Conservation (phyloP, 2,329 filamentous ascomycete species). For the Pseudogymnoascus sp. region DNA sequence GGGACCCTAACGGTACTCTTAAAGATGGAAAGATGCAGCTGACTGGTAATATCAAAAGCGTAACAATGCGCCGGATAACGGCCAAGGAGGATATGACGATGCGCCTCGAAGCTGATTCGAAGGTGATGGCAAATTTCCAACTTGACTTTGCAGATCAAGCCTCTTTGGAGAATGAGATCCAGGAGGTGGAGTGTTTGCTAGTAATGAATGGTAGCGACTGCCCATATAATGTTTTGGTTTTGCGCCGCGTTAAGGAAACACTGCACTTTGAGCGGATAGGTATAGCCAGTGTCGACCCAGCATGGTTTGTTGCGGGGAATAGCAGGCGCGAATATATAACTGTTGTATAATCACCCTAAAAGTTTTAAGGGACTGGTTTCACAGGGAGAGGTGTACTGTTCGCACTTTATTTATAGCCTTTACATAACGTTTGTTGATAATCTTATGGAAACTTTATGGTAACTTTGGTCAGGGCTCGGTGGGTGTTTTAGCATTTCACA, state of each 20-base stretch:
- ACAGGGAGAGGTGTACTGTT: no score
- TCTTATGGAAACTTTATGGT: no score
- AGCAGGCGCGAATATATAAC: slow-evolving; percentile 10
- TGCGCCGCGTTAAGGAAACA: slow-evolving; percentile 1
- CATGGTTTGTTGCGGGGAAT: slow-evolving; percentile 9
- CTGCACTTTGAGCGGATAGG: slow-evolving; percentile 12
- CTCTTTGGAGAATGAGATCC: neutral
- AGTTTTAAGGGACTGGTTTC: neutral
- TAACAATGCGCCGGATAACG: slow-evolving; percentile 2
- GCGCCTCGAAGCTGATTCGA: neutral
- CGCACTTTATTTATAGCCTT: no score
- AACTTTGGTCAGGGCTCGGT: no score
- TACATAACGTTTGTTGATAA: no score
- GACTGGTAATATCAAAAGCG: slow-evolving; percentile 6
- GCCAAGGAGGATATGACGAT: neutral
- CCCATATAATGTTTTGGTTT: slow-evolving; percentile 9
- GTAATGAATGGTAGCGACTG: slow-evolving; percentile 1
- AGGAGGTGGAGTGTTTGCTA: slow-evolving; percentile 10
- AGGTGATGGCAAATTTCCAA: neutral
- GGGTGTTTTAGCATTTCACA: neutral
- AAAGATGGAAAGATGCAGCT: slow-evolving; percentile 9
- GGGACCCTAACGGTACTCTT: slow-evolving; percentile 9
- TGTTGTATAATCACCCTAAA: slow-evolving; percentile 7
- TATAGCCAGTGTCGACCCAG: slow-evolving; percentile 9
- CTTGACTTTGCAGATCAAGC: slow-evolving; percentile 9